Base-by-base conservation (phyloP, 1,139 yeast genomes). In the Debaryomyces fabryi region DNA sequence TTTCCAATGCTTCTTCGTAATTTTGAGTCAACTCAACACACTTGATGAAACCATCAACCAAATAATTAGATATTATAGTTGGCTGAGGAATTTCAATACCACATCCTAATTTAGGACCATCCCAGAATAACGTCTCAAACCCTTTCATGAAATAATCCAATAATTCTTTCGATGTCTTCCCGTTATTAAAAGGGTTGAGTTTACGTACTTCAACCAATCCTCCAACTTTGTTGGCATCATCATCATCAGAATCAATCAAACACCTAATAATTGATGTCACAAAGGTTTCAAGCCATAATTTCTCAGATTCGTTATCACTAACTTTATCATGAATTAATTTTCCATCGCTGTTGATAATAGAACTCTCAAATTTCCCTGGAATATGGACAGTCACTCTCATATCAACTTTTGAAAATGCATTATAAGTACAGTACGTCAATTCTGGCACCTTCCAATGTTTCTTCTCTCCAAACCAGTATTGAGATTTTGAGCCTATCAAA, bases 371-470 rank as follows among this genome's bases (percentile, higher is more conserved):
- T 52, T 73, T 72, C 18, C 92, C 92, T 38, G 91, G 77, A 60
- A 88, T 79, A 60, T 91, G 69, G 32, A 83, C 88, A 20, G 83
- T 74, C 6, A 89, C 91, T 37, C 95, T 76, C 56, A 87, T 76
- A 61, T 89, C 96, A 16, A 81, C 72, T 49, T 77, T 75, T 4
- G 87, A 76, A 58, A 89, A 87, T 3, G 87, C 84, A 68, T 75
- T 62, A 57, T 64, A 72, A 55, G 78, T 47, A 63, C 77, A 72
- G 50, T 78, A 72, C 3, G 69, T 66, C 48, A 92, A 87, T 55
- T 86, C 82, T 40, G 85, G 85, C 12, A 90, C 87, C 60, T 82
- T 85, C 87, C 91, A 90, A 58, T 79, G 80, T 54, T 83, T 86
- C 55, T 79, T 80, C 62, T 87, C 89, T 12, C 80, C 79, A 64